Evolutionary conservation across 2,329 filamentous ascomycete species (phyloP), one percentile per base, ranked within the genome.

Genomic region (Cercospora citrullina): DNA sequence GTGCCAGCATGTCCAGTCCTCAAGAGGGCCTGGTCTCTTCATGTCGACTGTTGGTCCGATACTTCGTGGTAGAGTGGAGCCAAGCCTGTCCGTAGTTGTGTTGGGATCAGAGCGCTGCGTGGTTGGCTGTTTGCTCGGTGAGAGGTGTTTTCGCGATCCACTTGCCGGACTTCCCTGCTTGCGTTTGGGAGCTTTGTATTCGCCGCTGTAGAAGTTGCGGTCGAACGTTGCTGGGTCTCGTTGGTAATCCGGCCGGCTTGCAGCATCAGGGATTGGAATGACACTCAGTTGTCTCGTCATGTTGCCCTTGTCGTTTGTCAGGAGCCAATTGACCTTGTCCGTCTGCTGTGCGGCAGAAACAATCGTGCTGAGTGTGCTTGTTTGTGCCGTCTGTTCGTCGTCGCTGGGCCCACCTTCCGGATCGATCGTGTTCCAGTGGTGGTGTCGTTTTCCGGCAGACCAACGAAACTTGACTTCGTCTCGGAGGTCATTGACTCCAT

Each of bases 381-480:
- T 2, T 53, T 53, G 48, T 28, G 48, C 48, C 4, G 12, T 9
- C 14, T 28, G n/a, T 14, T 60, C 58, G 0, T 36, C 58, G 12
- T 36, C 30, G 16, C 18, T 26, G 14, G 21, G 21, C 0, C 58
- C 58, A 10, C 1, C 33, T 5, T 60, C 33, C 1, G 58, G 58
- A 2, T 60, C 58, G 58, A 60, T 60, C 14, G 58, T 60, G 10
- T 42, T n/a, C 33, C 58, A 60, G 6, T 60, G 58, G 0, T 4
- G 10, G 14, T 60, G 58, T 23, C 58, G 58, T 2, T 60, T 60
- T 0, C 58, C 58, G 1, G 16, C 33, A 42, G 58, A 60, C 58
- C 58, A 60, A 10, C 58, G 58, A 36, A 36, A 60, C 33, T 60
- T 39, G 21, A 42, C 36, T 42, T 60, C 58, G 18, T 60, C 58